Conservation (phyloP, 768 basidiomycete species). For the Hydnum rufescens region DNA sequence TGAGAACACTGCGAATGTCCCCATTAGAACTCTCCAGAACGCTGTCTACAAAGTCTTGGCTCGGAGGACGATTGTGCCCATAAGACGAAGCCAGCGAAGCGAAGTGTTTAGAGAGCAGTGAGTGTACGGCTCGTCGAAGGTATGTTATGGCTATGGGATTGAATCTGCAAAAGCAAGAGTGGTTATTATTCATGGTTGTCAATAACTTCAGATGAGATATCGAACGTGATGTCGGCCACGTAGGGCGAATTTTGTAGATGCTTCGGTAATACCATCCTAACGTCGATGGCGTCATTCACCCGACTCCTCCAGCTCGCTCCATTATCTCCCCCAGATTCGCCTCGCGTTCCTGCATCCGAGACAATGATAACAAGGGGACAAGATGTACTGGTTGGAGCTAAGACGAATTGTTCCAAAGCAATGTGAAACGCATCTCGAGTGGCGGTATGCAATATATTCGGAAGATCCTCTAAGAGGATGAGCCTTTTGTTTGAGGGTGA, state of each 20-base stretch:
- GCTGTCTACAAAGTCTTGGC: slow-evolving; percentile 46
- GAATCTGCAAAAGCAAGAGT: slow-evolving; percentile 39
- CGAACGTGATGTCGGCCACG: slow-evolving; percentile 63
- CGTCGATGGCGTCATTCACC: slow-evolving; percentile 25
- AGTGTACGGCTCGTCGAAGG: slow-evolving; percentile 56
- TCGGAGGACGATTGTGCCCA: slow-evolving; percentile 13
- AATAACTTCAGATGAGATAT: slow-evolving; percentile 8
- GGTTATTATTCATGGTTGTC: background rate
- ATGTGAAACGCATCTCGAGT: slow-evolving; percentile 58
- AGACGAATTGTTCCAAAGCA: slow-evolving; percentile 37
- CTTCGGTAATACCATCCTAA: slow-evolving; percentile 33
- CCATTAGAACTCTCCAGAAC: slow-evolving; percentile 69
- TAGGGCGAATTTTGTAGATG: slow-evolving; percentile 43
- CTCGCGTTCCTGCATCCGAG: slow-evolving; percentile 64
- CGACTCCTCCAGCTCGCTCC: slow-evolving; percentile 22
- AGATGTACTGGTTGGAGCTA: slow-evolving; percentile 15
- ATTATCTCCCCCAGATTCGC: slow-evolving; percentile 33
- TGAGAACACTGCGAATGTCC: slow-evolving; percentile 84
- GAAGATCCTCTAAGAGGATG: slow-evolving; percentile 75
- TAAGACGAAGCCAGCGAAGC: slow-evolving; percentile 14
- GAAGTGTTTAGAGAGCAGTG: slow-evolving; percentile 32
- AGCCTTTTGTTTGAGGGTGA: slow-evolving; percentile 18
- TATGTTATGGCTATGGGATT: slow-evolving; percentile 82
- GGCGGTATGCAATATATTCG: slow-evolving; percentile 61
- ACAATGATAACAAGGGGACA: slow-evolving; percentile 65